These are phyloP conservation scores for Cladobotryum protrusum DNA, from an alignment of 2,329 filamentous ascomycete species.

Conservation along the genomic window DNA sequence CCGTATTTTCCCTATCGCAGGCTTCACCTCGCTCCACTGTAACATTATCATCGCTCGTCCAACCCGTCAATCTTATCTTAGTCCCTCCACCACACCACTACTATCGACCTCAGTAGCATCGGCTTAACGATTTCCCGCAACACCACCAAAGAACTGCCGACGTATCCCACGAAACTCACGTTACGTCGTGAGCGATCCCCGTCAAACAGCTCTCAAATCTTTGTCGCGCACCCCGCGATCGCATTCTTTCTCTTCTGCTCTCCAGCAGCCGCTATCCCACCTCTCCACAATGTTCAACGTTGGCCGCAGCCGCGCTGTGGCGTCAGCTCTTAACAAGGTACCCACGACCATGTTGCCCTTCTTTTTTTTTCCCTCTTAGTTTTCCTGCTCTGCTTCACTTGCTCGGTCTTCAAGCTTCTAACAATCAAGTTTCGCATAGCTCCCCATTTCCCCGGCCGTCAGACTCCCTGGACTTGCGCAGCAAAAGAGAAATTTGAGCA, in stretches of 20 bases:
- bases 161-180: neutral
- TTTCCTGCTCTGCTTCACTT: neutral
- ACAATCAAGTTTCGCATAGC: conserved; percentile 13
- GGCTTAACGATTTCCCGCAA: neutral
- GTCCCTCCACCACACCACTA: too few relatives aligned
- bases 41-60: too few relatives aligned
- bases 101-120: neutral
- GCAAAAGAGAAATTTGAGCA: conserved; percentile 84
- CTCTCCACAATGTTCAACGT: conserved; percentile 73
- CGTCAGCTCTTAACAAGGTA: conserved; percentile 75
- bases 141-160: neutral
- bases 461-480: conserved; percentile 62
- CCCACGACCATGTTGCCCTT: conserved; percentile 23
- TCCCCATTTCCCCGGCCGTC: conserved; percentile 38
- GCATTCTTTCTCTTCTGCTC: conserved; percentile 14
- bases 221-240: conserved; percentile 12
- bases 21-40: too few relatives aligned
- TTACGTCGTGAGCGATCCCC: conserved; percentile 10
- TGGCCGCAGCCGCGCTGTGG: conserved; percentile 73
- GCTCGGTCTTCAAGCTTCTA: conserved; percentile 7
- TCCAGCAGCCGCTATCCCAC: conserved; percentile 13
- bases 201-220: conserved; percentile 3
- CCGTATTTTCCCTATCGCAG: too few relatives aligned
- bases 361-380: conserved; percentile 12
- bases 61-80: too few relatives aligned